phyloP scores from a whole-genome alignment of 2,329 filamentous ascomycete genomes.

The Colletotrichum salicis region DNA sequence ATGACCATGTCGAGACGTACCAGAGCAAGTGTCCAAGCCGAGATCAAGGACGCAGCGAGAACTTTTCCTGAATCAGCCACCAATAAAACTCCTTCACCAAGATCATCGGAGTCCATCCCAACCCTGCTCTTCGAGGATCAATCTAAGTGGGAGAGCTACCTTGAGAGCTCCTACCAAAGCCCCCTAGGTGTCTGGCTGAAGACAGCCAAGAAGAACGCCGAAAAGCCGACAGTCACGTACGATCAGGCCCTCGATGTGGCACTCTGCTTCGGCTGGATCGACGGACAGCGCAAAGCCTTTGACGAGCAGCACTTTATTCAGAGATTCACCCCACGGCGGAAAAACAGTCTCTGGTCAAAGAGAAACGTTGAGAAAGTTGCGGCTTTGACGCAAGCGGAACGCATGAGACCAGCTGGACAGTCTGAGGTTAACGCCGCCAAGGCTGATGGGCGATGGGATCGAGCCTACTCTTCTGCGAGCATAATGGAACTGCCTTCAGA shows the following conservation, averaged over 20 bases:
- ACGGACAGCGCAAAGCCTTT: conserved; percentile 60
- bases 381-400: conserved; percentile 53
- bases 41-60: neutral
- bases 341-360: conserved; percentile 67
- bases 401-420: conserved; percentile 60
- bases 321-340: conserved; percentile 67
- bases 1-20: neutral
- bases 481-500: conserved; percentile 59
- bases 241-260: conserved; percentile 65
- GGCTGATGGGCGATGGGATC: conserved; percentile 67
- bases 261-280: conserved; percentile 72
- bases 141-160: conserved; percentile 49
- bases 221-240: conserved; percentile 57
- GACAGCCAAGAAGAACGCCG: conserved; percentile 58
- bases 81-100: neutral
- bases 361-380: conserved; percentile 66
- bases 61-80: too few species aligned
- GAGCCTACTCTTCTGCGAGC: conserved; percentile 63
- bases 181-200: conserved; percentile 57
- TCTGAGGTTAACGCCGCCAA: conserved; percentile 65
- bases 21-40: neutral
- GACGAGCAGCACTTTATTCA: conserved; percentile 62
- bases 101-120: conserved; percentile 17
- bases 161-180: conserved; percentile 47
- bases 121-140: conserved; percentile 44